Percentiles rank a stretch among this genome's conserved stretches.
Evolutionary conservation across 768 basidiomycete species (phyloP).

Genomic region (Leccinum boreale): DNA sequence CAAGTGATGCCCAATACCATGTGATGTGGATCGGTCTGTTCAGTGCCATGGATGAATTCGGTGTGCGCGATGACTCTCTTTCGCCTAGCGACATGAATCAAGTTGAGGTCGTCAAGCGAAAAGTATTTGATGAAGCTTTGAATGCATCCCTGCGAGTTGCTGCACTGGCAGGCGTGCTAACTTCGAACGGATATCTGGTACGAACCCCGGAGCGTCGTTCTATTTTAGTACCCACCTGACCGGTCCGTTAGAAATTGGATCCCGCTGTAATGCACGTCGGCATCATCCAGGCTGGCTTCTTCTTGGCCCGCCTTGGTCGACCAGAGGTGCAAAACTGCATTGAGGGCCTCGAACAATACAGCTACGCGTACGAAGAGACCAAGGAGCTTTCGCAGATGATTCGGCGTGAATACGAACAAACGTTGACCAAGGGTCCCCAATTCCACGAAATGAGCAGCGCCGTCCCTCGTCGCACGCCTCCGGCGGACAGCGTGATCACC

Average conservation of each 20-base stretch:
- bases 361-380: constrained; percentile 82
- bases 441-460: constrained; percentile 41
- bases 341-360: constrained; percentile 83
- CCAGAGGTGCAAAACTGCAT: constrained; percentile 84
- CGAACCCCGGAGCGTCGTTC: constrained; percentile 16
- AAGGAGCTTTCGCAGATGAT: constrained; percentile 75
- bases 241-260: constrained; percentile 56
- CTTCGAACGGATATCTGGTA: constrained; percentile 85
- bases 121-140: constrained; percentile 76
- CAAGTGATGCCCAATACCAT: constrained; percentile 88
- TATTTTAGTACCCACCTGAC: constrained; percentile 10
- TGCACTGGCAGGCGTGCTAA: constrained; percentile 82
- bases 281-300: constrained; percentile 77
- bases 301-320: constrained; percentile 79
- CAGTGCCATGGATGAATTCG: constrained; percentile 80
- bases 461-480: constrained; percentile 25
- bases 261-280: constrained; percentile 89
- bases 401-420: constrained; percentile 44
- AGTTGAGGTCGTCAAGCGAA: constrained; percentile 62
- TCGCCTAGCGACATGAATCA: constrained; percentile 46
- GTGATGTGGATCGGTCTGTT: constrained; percentile 87
- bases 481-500: constrained; percentile 11
- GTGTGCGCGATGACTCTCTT: constrained; percentile 58
- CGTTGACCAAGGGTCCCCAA: constrained; percentile 34
- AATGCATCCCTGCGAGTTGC: constrained; percentile 86